A percentile compares a stretch with the other conserved stretches of the same genome.
These are phyloP conservation scores for Effrenium voratum DNA, from an alignment of 73 alveolate species.

Conservation along the genomic window DNA sequence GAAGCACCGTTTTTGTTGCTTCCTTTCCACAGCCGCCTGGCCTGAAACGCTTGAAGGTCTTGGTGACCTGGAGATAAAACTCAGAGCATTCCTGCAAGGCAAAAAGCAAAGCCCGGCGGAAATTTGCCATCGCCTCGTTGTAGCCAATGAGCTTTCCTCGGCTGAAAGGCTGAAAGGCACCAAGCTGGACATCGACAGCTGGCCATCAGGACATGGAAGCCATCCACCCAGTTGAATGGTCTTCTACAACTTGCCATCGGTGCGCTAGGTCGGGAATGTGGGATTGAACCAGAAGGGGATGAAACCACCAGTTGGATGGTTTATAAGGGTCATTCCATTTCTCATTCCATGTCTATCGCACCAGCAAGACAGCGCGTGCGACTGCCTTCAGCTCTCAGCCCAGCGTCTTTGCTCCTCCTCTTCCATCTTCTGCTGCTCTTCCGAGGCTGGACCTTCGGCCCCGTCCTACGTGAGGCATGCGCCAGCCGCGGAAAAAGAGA, in stretches of 20 bases:
- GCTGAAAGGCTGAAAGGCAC: too few species aligned
- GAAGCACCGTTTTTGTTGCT: neutral
- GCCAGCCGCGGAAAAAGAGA: too few species aligned
- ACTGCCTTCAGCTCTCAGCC: neutral
- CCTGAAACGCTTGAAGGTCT: slow-evolving; percentile 94
- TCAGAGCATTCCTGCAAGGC: neutral
- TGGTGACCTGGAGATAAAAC: slow-evolving; percentile 29
- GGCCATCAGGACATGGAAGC: too few species aligned
- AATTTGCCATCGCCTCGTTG: slow-evolving; percentile 42
- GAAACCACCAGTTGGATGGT: too few species aligned
- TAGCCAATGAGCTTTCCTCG: slow-evolving; percentile 72
- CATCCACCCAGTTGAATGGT: too few species aligned
- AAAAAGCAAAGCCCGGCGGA: neutral
- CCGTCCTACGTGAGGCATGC: neutral
- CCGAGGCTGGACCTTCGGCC: slow-evolving; percentile 64
- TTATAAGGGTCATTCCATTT: too few species aligned
- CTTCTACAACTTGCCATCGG: too few species aligned
- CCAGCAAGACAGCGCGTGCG: too few species aligned
- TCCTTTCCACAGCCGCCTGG: neutral
- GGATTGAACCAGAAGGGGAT: too few species aligned
- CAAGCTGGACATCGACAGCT: too few species aligned
- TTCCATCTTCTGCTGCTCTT: slow-evolving; percentile 80
- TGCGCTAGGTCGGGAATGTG: too few species aligned
- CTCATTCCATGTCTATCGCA: too few species aligned
- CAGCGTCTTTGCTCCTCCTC: slow-evolving; percentile 62